These are phyloP conservation scores for Cyclotella distinguenda DNA, from an alignment of 108 stramenopile species.

Conservation along the genomic window DNA sequence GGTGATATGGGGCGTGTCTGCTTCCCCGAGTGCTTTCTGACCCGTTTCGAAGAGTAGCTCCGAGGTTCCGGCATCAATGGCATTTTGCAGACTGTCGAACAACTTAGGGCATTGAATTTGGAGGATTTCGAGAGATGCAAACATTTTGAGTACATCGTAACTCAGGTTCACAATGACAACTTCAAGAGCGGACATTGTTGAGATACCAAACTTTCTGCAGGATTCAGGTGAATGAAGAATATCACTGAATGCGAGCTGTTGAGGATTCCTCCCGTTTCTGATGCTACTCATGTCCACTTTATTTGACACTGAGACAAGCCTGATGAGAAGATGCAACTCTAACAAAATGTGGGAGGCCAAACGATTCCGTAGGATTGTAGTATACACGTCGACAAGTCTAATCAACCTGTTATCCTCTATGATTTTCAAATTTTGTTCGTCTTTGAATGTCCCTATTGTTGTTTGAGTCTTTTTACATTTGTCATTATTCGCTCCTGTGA, in stretches of 20 bases:
- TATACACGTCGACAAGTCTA: conserved; percentile 57
- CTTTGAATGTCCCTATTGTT: too few relatives aligned
- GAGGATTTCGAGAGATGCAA: conserved; percentile 17
- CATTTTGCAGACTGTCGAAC: conserved; percentile 21
- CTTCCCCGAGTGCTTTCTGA: conserved; percentile 27
- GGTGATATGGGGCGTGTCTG: conserved; percentile 60
- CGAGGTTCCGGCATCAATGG: conserved; percentile 14
- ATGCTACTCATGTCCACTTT: neutral
- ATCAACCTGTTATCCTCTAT: conserved; percentile 23
- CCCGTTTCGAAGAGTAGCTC: conserved; percentile 5
- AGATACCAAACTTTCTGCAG: conserved; percentile 47
- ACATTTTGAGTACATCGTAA: conserved; percentile 27
- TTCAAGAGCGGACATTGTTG: conserved; percentile 38
- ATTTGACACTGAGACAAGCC: conserved; percentile 48
- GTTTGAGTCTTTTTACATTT: too few relatives aligned
- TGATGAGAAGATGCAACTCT: conserved; percentile 73
- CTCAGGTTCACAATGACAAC: conserved; percentile 31
- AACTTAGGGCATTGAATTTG: conserved; percentile 24
- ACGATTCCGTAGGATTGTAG: conserved; percentile 53
- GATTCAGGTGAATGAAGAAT: conserved; percentile 32
- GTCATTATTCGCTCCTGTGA: conserved; percentile 9
- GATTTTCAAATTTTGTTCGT: too few relatives aligned
- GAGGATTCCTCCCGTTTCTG: neutral
- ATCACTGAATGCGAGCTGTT: conserved; percentile 8
- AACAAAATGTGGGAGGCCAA: conserved; percentile 69